Evolutionary conservation across 768 basidiomycete species (phyloP).

Genomic region (Lactifluus rugatus): DNA sequence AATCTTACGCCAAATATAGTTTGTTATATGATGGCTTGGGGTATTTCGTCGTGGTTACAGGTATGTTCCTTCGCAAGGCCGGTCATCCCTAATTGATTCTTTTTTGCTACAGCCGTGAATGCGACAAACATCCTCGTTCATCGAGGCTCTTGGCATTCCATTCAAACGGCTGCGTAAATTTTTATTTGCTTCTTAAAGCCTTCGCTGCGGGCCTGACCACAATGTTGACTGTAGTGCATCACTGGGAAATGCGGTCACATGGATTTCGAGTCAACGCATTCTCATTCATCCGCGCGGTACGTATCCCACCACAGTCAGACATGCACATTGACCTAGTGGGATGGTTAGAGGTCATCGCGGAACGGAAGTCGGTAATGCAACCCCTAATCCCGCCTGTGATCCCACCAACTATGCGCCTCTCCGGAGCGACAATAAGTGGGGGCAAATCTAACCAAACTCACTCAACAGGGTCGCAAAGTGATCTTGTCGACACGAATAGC

Average conservation of each 20-base stretch:
- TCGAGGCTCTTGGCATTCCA: slow-evolving; percentile 13
- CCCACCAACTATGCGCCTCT: not conserved
- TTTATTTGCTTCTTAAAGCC: not conserved
- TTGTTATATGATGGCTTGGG: slow-evolving; percentile 61
- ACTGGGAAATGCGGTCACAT: slow-evolving; percentile 27
- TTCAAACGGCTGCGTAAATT: slow-evolving; percentile 19
- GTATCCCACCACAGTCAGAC: not conserved
- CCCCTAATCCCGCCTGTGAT: not conserved
- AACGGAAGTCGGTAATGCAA: not conserved
- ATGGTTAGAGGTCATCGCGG: slow-evolving; percentile 20
- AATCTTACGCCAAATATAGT: slow-evolving; percentile 26
- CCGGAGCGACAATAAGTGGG: not conserved
- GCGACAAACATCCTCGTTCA: slow-evolving; percentile 24
- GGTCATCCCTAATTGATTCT: not conserved
- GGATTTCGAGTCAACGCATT: slow-evolving; percentile 30
- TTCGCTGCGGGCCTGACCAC: not conserved
- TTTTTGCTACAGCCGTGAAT: slow-evolving; percentile 18
- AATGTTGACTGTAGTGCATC: slow-evolving; percentile 20
- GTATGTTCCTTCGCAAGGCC: slow-evolving; percentile 16
- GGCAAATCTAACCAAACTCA: not conserved
- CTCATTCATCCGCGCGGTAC: slow-evolving; percentile 29
- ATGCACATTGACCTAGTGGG: not conserved
- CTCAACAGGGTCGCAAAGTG: not conserved
- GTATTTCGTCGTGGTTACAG: slow-evolving; percentile 48
- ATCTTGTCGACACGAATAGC: not conserved